A percentile compares a stretch with the other conserved stretches of the same genome.
Conservation (phyloP, 768 basidiomycete genomes). For the Calocera viscosa region DNA sequence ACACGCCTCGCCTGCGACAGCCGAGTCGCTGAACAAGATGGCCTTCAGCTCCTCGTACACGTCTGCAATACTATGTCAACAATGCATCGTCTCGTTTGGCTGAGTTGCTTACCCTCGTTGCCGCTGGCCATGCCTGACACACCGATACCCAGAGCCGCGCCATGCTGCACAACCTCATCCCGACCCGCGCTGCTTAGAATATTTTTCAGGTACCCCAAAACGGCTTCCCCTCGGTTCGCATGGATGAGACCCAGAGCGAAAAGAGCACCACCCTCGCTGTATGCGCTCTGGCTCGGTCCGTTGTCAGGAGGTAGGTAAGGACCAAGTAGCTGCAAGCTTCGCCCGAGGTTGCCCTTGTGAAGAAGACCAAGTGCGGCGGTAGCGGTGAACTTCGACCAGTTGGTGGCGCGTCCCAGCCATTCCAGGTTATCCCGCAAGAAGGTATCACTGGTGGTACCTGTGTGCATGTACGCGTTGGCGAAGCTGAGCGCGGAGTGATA, state of each 20-base stretch:
- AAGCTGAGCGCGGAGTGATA: slow-evolving; percentile 94
- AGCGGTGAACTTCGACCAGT: slow-evolving; percentile 98
- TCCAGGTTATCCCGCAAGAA: slow-evolving; percentile 94
- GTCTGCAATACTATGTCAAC: slow-evolving; percentile 31
- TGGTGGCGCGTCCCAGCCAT: slow-evolving; percentile 87
- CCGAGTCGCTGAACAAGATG: slow-evolving; percentile 83
- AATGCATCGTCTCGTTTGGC: too few species aligned
- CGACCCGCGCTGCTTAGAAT: slow-evolving; percentile 60
- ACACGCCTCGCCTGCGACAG: slow-evolving; percentile 88
- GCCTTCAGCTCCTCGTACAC: slow-evolving; percentile 87
- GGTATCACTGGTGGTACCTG: slow-evolving; percentile 90
- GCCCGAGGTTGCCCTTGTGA: slow-evolving; percentile 90
- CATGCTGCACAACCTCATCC: slow-evolving; percentile 85
- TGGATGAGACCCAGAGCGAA: slow-evolving; percentile 93
- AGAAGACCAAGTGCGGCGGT: slow-evolving; percentile 96
- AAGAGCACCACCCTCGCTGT: slow-evolving; percentile 90
- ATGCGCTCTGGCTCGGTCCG: slow-evolving; percentile 50
- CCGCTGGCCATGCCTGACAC: slow-evolving; percentile 89
- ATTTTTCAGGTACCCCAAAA: slow-evolving; percentile 66
- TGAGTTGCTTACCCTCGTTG: slow-evolving; percentile 37
- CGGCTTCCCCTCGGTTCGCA: slow-evolving; percentile 67
- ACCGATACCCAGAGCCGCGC: slow-evolving; percentile 92
- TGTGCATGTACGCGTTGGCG: slow-evolving; percentile 94
- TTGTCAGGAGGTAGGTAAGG: slow-evolving; percentile 81
- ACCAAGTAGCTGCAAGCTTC: slow-evolving; percentile 81